A percentile compares a stretch with the other conserved stretches of the same genome.
phyloP scores from a whole-genome alignment of 257 asterid genomes.

The Scutellaria baicalensis region DNA sequence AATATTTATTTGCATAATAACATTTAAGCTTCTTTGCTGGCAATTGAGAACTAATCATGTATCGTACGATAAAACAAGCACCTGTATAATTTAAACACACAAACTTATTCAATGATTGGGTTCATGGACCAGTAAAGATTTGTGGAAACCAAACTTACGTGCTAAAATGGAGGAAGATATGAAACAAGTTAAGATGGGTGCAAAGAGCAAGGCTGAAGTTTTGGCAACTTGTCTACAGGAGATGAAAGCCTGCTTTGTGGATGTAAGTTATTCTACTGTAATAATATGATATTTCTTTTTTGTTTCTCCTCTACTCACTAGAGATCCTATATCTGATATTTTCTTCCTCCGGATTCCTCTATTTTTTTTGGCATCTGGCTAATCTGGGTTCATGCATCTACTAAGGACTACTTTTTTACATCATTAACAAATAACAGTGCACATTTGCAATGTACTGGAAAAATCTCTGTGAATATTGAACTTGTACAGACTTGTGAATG shows the following conservation, averaged over 20 bases:
- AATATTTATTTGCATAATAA: neutral
- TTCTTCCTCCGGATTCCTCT: constrained; percentile 5
- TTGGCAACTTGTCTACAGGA: constrained; percentile 78
- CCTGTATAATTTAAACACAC: neutral
- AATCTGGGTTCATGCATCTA: constrained; percentile 1
- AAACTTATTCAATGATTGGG: constrained; percentile 14
- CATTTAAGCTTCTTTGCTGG: constrained; percentile 1
- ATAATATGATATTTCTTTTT: constrained; percentile 1
- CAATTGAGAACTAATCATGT: neutral
- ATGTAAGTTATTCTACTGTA: constrained; percentile 48
- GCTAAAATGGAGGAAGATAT: constrained; percentile 90
- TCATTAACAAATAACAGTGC: neutral
- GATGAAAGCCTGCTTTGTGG: constrained; percentile 87
- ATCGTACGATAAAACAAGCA: constrained; percentile 1
- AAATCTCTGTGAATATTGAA: neutral
- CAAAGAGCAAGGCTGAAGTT: constrained; percentile 78
- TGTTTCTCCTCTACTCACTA: neutral
- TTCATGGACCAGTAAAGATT: constrained; percentile 55
- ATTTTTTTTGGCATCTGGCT: constrained; percentile 7
- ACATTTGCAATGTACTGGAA: constrained; percentile 4
- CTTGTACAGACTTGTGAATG: constrained; percentile 10
- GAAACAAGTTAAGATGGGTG: constrained; percentile 81
- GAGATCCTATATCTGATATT: neutral
- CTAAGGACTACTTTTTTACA: constrained; percentile 2
- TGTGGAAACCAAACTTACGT: constrained; percentile 98